Base-by-base conservation (phyloP, 2,329 filamentous ascomycete genomes). In the Colletotrichum limetticola region DNA sequence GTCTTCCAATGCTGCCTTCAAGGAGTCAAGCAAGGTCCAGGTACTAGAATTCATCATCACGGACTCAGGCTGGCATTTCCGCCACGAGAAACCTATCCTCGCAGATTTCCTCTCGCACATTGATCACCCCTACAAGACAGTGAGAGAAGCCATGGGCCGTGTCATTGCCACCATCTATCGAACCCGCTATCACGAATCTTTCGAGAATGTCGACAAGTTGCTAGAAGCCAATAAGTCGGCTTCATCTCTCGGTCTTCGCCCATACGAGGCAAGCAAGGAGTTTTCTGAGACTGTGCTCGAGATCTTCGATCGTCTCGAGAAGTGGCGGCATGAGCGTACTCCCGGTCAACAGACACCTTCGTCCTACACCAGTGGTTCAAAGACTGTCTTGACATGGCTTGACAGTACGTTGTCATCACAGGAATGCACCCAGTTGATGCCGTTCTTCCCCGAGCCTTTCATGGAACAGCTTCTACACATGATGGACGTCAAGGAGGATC, bases 401-500 rank as follows among this genome's bases (percentile, higher is more conserved):
- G 97, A 99, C 83, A 93, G 91, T 61, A 97, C 95, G 19, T 87
- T 99, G 3, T 95, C 94, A 3, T 97, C 95, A 0, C 94, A 97
- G 75, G 97, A 98, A 81, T 99, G 97, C 83, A 97, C 91, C 0
- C 93, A 97, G 79, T 90, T 99, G 16, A 91, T 97, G 22, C 91
- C 92, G 4, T 98, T 98, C 88, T 98, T 99, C 86, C 93, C 95
- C 0, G 89, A 94, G 46, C 88, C 93, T 0, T 96, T 98, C 79
- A 97, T 97, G 81, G 94, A 97, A 78, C 94, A 98, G 81, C 90
- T 99, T 16, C 86, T 99, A 65, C 95, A 99, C 86, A 99, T 99
- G 97, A 99, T 99, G 96, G 97, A 99, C 79, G 95, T 99, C 81
- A 98, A 98, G 82, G 97, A 99, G 82, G 97, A 99, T 78, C 95